A percentile compares a stretch with the other conserved stretches of the same genome.
Evolutionary conservation across 257 asterid genomes (phyloP).

Genomic region (Eucommia ulmoides): DNA sequence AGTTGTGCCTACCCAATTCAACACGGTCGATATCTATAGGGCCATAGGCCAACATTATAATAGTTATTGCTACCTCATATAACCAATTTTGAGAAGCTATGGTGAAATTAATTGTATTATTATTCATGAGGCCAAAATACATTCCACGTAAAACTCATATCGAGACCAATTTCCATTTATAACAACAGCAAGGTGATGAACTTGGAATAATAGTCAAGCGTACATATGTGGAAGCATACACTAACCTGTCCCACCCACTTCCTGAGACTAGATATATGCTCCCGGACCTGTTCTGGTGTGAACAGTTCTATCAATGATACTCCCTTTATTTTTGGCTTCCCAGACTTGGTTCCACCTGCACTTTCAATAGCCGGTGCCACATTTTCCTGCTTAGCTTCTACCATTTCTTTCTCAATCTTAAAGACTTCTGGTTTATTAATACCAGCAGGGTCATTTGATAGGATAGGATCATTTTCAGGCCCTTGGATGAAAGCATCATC

Average conservation of each 20-base stretch:
- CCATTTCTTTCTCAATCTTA: not conserved
- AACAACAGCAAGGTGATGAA: no score
- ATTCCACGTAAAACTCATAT: no score
- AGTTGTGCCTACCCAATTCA: no score
- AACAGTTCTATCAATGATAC: not conserved
- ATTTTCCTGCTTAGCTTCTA: not conserved
- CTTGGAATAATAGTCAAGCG: no score
- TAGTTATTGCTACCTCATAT: no score
- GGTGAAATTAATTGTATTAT: no score
- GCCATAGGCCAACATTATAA: no score
- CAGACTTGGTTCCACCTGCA: not conserved
- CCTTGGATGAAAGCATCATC: not conserved
- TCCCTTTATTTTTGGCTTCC: not conserved
- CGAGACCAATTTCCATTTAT: no score
- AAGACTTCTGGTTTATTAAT: not conserved
- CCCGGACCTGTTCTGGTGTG: conserved; percentile 48
- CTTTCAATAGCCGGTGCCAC: not conserved
- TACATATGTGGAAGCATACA: no score
- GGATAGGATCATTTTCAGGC: not conserved
- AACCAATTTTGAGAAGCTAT: no score
- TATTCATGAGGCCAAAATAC: no score
- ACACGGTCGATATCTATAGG: no score
- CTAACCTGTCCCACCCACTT: conserved; percentile 99
- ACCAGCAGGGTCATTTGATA: not conserved
- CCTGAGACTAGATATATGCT: conserved; percentile 79